Evolutionary conservation across 345 rosid genomes (phyloP).

Genomic region (Gossypium thurberi): DNA sequence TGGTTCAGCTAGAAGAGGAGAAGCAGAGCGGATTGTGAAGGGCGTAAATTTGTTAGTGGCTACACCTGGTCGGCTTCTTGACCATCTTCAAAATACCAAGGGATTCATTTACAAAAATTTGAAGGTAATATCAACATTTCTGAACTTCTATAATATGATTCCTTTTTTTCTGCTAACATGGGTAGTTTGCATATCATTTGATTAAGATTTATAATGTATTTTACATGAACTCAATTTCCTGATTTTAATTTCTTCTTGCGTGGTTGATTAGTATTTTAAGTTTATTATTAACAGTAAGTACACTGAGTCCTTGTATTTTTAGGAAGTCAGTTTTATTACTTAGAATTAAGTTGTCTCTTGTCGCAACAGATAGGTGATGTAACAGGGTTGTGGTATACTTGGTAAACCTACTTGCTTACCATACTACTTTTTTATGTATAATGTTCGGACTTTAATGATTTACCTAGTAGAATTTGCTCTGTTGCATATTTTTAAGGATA

Average conservation of each 20-base stretch:
- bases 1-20: slow-evolving; percentile 74
- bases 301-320: background rate
- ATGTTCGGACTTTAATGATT: background rate
- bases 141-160: background rate
- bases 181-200: background rate
- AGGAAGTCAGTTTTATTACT: background rate
- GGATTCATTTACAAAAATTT: slow-evolving; percentile 76
- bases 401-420: background rate
- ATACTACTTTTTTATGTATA: no score
- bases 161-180: background rate
- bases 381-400: background rate
- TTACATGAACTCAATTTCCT: background rate
- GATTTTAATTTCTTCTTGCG: background rate
- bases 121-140: slow-evolving; percentile 43
- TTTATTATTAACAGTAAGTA: background rate
- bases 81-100: slow-evolving; percentile 90
- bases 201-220: slow-evolving; percentile 2
- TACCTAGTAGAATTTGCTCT: background rate
- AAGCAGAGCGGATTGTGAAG: slow-evolving; percentile 69
- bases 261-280: background rate
- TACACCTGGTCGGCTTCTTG: slow-evolving; percentile 96
- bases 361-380: background rate
- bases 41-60: slow-evolving; percentile 92
- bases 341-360: background rate
- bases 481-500: background rate